phyloP scores from a whole-genome alignment of 805 yeast genomes.

The Ogataea ganodermae region DNA sequence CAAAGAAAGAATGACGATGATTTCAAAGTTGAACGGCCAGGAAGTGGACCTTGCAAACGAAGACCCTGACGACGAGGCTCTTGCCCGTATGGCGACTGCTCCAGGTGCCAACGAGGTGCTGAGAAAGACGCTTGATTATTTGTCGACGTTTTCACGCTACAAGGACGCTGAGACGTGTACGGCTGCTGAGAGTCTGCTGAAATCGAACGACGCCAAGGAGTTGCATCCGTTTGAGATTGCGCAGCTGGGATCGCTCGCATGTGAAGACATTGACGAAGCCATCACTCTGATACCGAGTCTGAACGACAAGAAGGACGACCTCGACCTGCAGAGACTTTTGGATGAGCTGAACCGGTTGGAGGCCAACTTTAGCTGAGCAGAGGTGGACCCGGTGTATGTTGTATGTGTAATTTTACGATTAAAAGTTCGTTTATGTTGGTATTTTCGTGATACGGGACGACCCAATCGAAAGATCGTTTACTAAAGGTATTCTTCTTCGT shows the following conservation, averaged over 20 bases:
- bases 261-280: constrained; percentile 97
- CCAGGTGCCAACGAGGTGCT: constrained; percentile 85
- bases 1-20: constrained; percentile 64
- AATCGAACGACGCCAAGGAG: constrained; percentile 67
- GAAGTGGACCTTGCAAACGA: constrained; percentile 33
- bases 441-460: too few species aligned
- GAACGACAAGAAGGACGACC: constrained; percentile 76
- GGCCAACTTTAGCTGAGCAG: constrained; percentile 30
- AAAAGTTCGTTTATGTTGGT: too few species aligned
- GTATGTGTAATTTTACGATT: constrained; percentile 27
- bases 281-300: constrained; percentile 90
- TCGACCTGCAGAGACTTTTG: constrained; percentile 81
- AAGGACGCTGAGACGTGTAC: constrained; percentile 90
- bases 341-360: constrained; percentile 80
- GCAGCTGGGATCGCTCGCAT: constrained; percentile 80
- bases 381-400: background rate
- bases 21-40: constrained; percentile 39
- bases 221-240: constrained; percentile 96
- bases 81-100: constrained; percentile 54
- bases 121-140: constrained; percentile 86
- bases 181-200: constrained; percentile 86
- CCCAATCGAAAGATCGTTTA: too few species aligned
- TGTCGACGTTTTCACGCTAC: constrained; percentile 84
- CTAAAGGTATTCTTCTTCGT: constrained; percentile 31
- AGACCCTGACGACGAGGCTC: constrained; percentile 48